Conservation (phyloP, 2,329 filamentous ascomycete genomes). For the Coccinonectria pachysandricola region DNA sequence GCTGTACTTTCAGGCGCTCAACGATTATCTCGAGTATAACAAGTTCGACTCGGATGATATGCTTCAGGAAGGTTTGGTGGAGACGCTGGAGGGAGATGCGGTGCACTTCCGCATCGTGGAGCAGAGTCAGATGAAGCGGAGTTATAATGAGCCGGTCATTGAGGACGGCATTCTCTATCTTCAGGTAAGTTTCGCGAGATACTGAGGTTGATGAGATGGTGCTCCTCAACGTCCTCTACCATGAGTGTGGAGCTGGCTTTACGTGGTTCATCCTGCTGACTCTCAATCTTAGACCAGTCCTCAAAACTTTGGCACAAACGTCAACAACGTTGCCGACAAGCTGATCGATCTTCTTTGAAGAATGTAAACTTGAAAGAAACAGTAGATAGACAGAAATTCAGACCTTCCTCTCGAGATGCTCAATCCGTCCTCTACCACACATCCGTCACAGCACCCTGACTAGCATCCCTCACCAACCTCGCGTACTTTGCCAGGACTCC, state of each 20-base stretch:
- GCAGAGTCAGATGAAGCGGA: constrained; percentile 23
- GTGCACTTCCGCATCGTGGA: constrained; percentile 38
- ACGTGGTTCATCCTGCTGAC: constrained; percentile 1
- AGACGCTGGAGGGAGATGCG: constrained; percentile 32
- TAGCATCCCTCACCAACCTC: constrained; percentile 77
- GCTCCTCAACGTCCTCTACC: no score
- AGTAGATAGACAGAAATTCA: no score
- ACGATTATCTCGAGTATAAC: constrained; percentile 28
- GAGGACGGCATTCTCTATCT: constrained; percentile 40
- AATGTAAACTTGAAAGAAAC: no score
- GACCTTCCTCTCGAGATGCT: neutral
- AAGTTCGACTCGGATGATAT: constrained; percentile 40
- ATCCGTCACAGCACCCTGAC: constrained; percentile 83
- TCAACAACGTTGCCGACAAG: constrained; percentile 23
- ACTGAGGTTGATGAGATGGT: no score
- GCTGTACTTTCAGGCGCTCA: constrained; percentile 36
- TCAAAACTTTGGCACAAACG: constrained; percentile 27
- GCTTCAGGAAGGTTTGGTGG: constrained; percentile 37
- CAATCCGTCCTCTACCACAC: constrained; percentile 15
- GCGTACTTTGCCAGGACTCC: constrained; percentile 89
- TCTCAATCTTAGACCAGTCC: constrained; percentile 25
- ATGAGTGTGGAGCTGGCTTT: neutral
- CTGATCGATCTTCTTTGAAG: constrained; percentile 26
- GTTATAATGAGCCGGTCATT: constrained; percentile 36
- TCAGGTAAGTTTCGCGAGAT: constrained; percentile 33